A percentile compares a stretch with the other conserved stretches of the same genome.
Evolutionary conservation across 2,329 filamentous ascomycete species (phyloP).

Genomic region (Ophiognomonia clavigignenti-juglandacearum): DNA sequence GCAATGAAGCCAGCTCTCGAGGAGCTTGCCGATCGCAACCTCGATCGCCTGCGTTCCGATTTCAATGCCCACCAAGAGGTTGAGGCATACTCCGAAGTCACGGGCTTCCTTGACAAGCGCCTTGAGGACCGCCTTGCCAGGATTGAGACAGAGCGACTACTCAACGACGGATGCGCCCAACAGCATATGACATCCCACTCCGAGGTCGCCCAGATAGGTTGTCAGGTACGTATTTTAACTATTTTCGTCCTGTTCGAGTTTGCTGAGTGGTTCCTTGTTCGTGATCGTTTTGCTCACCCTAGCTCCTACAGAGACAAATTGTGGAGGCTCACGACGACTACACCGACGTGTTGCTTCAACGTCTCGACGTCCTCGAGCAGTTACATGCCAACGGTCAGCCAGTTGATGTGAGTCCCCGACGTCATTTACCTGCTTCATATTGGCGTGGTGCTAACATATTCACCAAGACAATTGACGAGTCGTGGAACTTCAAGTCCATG

Average conservation of each 20-base stretch:
- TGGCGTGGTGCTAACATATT: slow-evolving; percentile 9
- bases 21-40: slow-evolving; percentile 57
- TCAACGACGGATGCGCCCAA: slow-evolving; percentile 17
- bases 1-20: slow-evolving; percentile 60
- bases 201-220: slow-evolving; percentile 17
- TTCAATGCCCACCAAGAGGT: slow-evolving; percentile 47
- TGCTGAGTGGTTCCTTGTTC: not conserved
- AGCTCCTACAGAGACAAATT: slow-evolving; percentile 10
- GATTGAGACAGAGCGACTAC: slow-evolving; percentile 19
- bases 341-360: slow-evolving; percentile 40
- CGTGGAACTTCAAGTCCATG: slow-evolving; percentile 41
- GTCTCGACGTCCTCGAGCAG: slow-evolving; percentile 39
- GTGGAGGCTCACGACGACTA: slow-evolving; percentile 30
- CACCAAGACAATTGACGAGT: slow-evolving; percentile 30
- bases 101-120: slow-evolving; percentile 44
- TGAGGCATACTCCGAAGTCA: slow-evolving; percentile 47
- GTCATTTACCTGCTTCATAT: slow-evolving; percentile 20
- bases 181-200: slow-evolving; percentile 10
- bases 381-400: slow-evolving; percentile 40
- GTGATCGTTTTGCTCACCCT: slow-evolving; percentile 1
- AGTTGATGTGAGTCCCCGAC: slow-evolving; percentile 39
- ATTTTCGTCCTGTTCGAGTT: not conserved
- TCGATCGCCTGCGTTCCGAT: slow-evolving; percentile 53
- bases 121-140: slow-evolving; percentile 26
- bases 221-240: slow-evolving; percentile 17